Evolutionary conservation across 2,329 filamentous ascomycete genomes (phyloP), one percentile per base, ranked within the genome.

Genomic region (Anisogramma anomala): DNA sequence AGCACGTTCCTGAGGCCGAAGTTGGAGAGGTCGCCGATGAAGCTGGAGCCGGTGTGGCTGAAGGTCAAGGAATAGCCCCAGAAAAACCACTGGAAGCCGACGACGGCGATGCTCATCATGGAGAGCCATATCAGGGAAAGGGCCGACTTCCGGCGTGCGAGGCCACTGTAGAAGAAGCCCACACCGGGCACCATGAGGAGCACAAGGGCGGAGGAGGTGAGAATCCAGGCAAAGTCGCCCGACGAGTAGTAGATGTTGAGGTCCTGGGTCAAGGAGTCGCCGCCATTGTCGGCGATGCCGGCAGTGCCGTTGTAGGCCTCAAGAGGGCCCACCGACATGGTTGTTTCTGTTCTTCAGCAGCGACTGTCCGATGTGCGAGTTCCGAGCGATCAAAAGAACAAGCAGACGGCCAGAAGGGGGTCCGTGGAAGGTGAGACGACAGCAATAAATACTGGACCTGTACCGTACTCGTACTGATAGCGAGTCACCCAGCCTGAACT

Each of bases 81-180:
- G 68, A 94, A 89, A 68, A 93, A 94, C 86, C 87, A 94, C 58
- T 94, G 85, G 64, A 94, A 93, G 36, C 78, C 80, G 46, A 87
- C 77, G 49, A 93, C 77, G 9, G 77, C 83, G 3, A 82, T 75
- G 13, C 84, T 80, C 66, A 94, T 81, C 66, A 94, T 74, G 11
- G 84, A 84, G 3, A 94, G 72, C 72, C 84, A 88, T 60, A 94
- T 82, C 47, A 94, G 71, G 14, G 85, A 84, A 41, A 94, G 70
- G 3, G 87, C 87, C 0, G 85, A 93, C 67, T 94, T 94, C 60
- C 87, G 78, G 42, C 86, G 79, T 13, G 87, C 85, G 13, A 94
- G 79, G 49, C 86, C 87, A 32, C 84, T 89, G 69, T 94, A 94
- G 72, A 94, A 94, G 71, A 94, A 91, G 39, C 85, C 87, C 55